These are phyloP conservation scores for Hamiltosporidium tvaerminnensis DNA, from an alignment of 371 early-diverging fungal species.

Conservation along the genomic window DNA sequence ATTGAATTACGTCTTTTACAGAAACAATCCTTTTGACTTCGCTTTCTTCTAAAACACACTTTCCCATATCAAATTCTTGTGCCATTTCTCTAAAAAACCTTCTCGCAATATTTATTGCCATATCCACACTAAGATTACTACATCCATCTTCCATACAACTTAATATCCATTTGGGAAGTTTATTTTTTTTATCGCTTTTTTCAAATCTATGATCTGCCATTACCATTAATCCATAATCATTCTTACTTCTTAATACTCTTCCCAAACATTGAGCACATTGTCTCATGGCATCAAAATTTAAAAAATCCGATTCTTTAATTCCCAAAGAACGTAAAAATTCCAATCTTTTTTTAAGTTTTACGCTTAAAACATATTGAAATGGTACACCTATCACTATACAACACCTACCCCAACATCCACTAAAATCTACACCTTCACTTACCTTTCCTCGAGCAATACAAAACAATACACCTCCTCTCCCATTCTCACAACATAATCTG, in stretches of 20 bases:
- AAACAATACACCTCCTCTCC: constrained; percentile 86
- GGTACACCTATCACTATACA: constrained; percentile 96
- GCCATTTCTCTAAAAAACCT: constrained; percentile 87
- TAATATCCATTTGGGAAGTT: constrained; percentile 92
- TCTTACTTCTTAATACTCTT: constrained; percentile 84
- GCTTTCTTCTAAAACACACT: too few relatives aligned
- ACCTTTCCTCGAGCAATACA: constrained; percentile 99
- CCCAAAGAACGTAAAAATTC: constrained; percentile 78
- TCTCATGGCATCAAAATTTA: constrained; percentile 95
- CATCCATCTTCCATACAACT: constrained; percentile 72
- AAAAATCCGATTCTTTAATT: constrained; percentile 87
- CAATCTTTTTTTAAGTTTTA: constrained; percentile 69
- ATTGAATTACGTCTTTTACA: too few relatives aligned
- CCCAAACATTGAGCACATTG: constrained; percentile 96
- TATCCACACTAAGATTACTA: constrained; percentile 81
- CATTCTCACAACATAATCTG: constrained; percentile 82
- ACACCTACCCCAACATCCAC: constrained; percentile 82
- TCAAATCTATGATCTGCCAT: constrained; percentile 94
- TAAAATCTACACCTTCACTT: constrained; percentile 97
- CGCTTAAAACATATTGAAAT: constrained; percentile 74
- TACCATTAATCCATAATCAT: constrained; percentile 96
- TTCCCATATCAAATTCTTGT: constrained; percentile 59
- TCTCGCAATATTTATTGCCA: constrained; percentile 77
- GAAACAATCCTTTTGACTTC: too few relatives aligned
- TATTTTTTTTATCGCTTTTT: constrained; percentile 73